These are phyloP conservation scores for Chaetoscypha palmicola DNA, from an alignment of 2,329 filamentous ascomycete species.

Conservation along the genomic window DNA sequence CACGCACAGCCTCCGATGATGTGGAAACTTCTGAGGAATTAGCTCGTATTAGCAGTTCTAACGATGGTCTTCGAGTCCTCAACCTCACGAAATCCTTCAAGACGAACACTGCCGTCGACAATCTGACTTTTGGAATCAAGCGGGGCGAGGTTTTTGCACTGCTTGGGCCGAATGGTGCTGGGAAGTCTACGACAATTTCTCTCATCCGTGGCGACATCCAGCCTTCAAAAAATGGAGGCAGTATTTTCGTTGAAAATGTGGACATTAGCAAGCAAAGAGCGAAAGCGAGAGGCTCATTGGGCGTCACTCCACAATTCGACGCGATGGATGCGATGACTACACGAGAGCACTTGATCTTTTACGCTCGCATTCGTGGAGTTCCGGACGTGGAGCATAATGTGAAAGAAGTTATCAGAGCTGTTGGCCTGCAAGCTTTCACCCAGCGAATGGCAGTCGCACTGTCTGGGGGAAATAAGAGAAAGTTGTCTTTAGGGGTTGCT, in stretches of 20 bases:
- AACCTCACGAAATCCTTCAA: constrained; percentile 77
- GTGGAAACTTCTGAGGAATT: constrained; percentile 60
- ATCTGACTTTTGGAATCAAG: constrained; percentile 75
- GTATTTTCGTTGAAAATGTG: constrained; percentile 66
- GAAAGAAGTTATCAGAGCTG: constrained; percentile 67
- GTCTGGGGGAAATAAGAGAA: constrained; percentile 90
- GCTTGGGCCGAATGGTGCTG: constrained; percentile 84
- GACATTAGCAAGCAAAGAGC: constrained; percentile 68
- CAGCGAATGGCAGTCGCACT: constrained; percentile 71
- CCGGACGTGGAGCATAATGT: constrained; percentile 71
- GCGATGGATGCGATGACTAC: constrained; percentile 91
- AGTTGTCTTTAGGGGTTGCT: constrained; percentile 80
- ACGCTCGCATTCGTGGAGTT: constrained; percentile 77
- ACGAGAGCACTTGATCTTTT: constrained; percentile 78
- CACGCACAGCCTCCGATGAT: constrained; percentile 15
- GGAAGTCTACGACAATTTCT: constrained; percentile 84
- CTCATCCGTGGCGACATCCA: constrained; percentile 83
- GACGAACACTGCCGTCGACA: constrained; percentile 72
- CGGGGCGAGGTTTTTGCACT: constrained; percentile 81
- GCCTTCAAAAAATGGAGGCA: constrained; percentile 60
- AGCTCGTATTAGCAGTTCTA: constrained; percentile 49
- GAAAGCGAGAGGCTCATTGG: constrained; percentile 66
- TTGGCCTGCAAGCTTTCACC: constrained; percentile 66
- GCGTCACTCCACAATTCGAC: constrained; percentile 86
- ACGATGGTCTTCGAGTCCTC: constrained; percentile 57